Evolutionary conservation across 768 basidiomycete genomes (phyloP), one percentile per base, ranked within the genome.

Genomic region (Tulasnella sp.): DNA sequence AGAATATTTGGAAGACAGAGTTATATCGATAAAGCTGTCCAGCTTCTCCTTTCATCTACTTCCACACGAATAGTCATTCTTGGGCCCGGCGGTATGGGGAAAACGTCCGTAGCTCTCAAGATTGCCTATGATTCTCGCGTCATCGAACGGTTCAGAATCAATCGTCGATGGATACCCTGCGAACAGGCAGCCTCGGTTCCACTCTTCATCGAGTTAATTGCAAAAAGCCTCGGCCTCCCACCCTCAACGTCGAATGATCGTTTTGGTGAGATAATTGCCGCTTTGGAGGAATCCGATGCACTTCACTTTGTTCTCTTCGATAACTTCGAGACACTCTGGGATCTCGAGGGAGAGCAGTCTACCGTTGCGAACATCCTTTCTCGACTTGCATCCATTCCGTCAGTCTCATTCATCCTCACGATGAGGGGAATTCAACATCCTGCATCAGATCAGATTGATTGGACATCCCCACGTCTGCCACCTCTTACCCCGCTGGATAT

Each of bases 301-400:
- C n/a, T n/a, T n/a, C n/a, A n/a, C n/a, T n/a, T n/a, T n/a, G n/a
- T 71, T 16, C 52, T 69, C 20, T 58, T 71, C 9, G 68, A 70
- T 48, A 67, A 70, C 45, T 68, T 71, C 46, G 70, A 71, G 59
- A 67, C 68, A 4, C 62, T 65, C 3, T 69, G 67, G 68, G 60
- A 66, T 52, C 57, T 58, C 35, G 51, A 45, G 8, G 55, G 53
- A 2, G 54, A 48, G 19, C 61, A 56, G 46, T 53, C 45, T 8
- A 48, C 57, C 20, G 58, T 68, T 27, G 57, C 60, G 24, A 48
- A 54, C 24, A 53, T 66, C 12, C 54, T 69, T 13, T 37, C 55
- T 31, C 48, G 52, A 15, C 45, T 68, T 5, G 57, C 58, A 5
- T 45, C 44, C 6, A 42, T 69, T 5, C 52, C 60, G 2, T 59